Conservation (phyloP, 2,329 filamentous ascomycete genomes). For the Alternaria novae-zelandiae region DNA sequence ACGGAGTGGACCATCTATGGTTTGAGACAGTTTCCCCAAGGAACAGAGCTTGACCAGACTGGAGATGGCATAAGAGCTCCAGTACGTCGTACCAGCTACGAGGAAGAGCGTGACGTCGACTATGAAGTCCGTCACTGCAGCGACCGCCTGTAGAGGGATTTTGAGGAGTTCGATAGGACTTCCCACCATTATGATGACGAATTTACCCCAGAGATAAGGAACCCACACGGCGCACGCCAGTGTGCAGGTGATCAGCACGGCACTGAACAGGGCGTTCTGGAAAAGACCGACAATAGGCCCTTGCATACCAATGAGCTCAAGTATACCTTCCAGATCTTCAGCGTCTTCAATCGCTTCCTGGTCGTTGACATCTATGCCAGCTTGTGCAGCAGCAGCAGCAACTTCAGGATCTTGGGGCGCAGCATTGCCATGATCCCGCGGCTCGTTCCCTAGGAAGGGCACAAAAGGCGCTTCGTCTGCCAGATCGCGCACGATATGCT, state of each 20-base stretch:
- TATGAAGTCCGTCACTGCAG: constrained; percentile 76
- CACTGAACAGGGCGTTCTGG: constrained; percentile 94
- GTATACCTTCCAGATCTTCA: constrained; percentile 93
- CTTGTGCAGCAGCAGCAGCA: constrained; percentile 68
- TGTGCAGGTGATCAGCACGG: constrained; percentile 83
- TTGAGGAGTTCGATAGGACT: constrained; percentile 74
- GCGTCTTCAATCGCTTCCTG: constrained; percentile 78
- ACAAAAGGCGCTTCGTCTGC: constrained; percentile 68
- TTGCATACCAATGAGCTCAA: constrained; percentile 96
- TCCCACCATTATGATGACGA: constrained; percentile 78
- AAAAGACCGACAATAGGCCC: constrained; percentile 87
- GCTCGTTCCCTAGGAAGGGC: constrained; percentile 55
- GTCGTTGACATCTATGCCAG: constrained; percentile 71
- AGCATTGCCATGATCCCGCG: constrained; percentile 31
- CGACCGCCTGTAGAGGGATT: constrained; percentile 74
- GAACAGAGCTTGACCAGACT: constrained; percentile 28
- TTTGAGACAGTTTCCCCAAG: constrained; percentile 23
- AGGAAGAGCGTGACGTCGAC: constrained; percentile 76
- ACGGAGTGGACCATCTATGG: constrained; percentile 25
- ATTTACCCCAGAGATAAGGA: constrained; percentile 89
- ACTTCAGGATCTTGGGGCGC: constrained; percentile 62
- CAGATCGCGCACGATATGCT: constrained; percentile 65
- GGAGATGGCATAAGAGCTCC: constrained; percentile 39
- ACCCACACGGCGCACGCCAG: constrained; percentile 86
- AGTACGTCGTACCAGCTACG: constrained; percentile 60